phyloP scores from a whole-genome alignment of 352 stramenopile species.

The Peronospora destructor region DNA sequence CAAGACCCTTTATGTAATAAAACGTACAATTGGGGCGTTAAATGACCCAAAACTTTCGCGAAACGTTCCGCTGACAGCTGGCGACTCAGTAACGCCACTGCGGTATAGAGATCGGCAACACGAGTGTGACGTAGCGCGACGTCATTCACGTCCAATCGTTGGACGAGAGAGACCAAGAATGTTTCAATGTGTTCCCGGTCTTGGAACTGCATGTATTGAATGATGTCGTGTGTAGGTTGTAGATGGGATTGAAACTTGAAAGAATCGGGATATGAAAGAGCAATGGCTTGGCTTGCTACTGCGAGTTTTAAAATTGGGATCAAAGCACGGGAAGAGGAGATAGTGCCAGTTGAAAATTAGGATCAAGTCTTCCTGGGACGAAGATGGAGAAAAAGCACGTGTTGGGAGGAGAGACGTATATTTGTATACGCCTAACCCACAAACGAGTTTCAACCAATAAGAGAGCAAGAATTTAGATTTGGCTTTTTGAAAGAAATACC shows the following conservation, averaged over 20 bases:
- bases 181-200: constrained; percentile 67
- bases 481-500: no score
- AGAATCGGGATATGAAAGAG: no score
- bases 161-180: constrained; percentile 52
- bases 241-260: neutral
- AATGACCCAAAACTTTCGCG: constrained; percentile 58
- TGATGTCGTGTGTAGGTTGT: neutral
- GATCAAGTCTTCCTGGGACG: no score
- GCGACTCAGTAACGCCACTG: constrained; percentile 57
- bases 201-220: constrained; percentile 20
- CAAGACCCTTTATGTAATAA: constrained; percentile 49
- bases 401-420: no score
- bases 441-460: no score
- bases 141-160: constrained; percentile 47
- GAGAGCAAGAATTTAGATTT: no score
- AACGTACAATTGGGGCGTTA: constrained; percentile 72
- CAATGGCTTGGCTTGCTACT: no score
- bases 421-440: no score
- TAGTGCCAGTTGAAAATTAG: no score
- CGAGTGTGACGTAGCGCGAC: constrained; percentile 28
- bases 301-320: no score
- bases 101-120: constrained; percentile 50
- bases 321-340: no score
- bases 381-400: no score
- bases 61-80: constrained; percentile 78